Base-by-base conservation (phyloP, 768 basidiomycete species). In the Russula sp. region DNA sequence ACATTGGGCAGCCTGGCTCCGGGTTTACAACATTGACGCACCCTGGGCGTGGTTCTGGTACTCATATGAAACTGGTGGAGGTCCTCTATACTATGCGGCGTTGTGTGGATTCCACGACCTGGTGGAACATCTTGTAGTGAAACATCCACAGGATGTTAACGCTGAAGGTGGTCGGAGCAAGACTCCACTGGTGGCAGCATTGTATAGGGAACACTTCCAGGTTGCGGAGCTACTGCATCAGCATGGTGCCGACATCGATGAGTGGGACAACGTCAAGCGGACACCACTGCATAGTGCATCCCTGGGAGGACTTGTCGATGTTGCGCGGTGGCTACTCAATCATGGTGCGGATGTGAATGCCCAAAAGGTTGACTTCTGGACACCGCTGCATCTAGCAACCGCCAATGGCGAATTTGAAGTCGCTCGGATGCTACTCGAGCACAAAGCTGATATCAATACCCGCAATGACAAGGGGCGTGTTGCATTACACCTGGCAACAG, bases 341-440 rank as follows among this genome's bases (percentile, higher is more conserved):
- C 35, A 39, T 3, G 56, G 62, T 20, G 59, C 54, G 8, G 40
- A 59, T 34, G 31, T 42, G 6, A 18, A 55, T 9, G 18, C 31
- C 18, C 18, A 10, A 3, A 4, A 1, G 4, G 0, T 9, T 1
- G 0, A 5, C 0, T 5, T 2, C 51, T 11, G 0, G 1, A 27
- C 49, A 3, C 14, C 61, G 8, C 35, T 62, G 9, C n/a, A 42
- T 8, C 0, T 1, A 0, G 55, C 61, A 7, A 18, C n/a, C 31
- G 2, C 0, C 7, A 1, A 0, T 0, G 55, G 54, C 57, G 13
- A 51, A 0, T 13, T 34, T 11, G 2, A 42, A 18, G 16, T 32
- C 16, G 31, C n/a, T 31, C 39, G 13, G 37, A 18, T 35, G 18
- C 54, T 62, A 3, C 27, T 62, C 13, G 55, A 62, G 1, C 31